Base-by-base conservation (phyloP, 257 asterid genomes). In the Rhazya stricta region DNA sequence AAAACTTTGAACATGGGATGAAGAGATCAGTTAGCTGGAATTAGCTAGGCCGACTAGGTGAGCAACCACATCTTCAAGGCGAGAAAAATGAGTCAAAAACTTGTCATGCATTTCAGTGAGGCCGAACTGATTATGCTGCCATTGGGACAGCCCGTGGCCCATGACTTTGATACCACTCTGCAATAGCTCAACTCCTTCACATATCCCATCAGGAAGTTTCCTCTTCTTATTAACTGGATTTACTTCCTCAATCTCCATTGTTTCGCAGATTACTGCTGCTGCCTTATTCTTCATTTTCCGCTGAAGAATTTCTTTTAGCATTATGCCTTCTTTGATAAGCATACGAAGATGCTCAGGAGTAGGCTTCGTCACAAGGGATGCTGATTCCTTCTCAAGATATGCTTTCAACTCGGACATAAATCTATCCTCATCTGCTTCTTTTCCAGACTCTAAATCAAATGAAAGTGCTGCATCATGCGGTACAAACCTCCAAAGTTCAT, bases 401-500 rank as follows among this genome's bases (percentile, higher is more conserved):
- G 81, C 86, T 83, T 84, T 95, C 83, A 95, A 73, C 86, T 89
- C 96, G 0, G 89, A 83, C 98, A 92, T 95, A 74, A 95, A 95
- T 48, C 96, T 84, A 37, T 89, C 98, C 79, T 87, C 93, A 7
- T 87, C 92, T 42, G 89, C 84, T 77, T 84, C 91, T 15, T 73
- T 87, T 71, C 98, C 99, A 0, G 83, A 76, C 68, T 85, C 91
- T 77, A 88, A 34, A 82, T 95, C 99, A 71, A 87, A 91, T 0
- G 96, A 89, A 69, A 95, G 92, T 4, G 99, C 94, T 13, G 99
- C 99, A 81, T 92, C 94, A 62, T 84, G 87, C 9, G 98, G 99
- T 56, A 95, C 91, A 61, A 88, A 95, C 78, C 97, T 86, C 98
- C 99, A 95, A 29, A 95, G 89, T 48, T 92, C 84, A 75, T 79